Conservation (phyloP, 2,329 filamentous ascomycete species). For the Sporothrix inflata region DNA sequence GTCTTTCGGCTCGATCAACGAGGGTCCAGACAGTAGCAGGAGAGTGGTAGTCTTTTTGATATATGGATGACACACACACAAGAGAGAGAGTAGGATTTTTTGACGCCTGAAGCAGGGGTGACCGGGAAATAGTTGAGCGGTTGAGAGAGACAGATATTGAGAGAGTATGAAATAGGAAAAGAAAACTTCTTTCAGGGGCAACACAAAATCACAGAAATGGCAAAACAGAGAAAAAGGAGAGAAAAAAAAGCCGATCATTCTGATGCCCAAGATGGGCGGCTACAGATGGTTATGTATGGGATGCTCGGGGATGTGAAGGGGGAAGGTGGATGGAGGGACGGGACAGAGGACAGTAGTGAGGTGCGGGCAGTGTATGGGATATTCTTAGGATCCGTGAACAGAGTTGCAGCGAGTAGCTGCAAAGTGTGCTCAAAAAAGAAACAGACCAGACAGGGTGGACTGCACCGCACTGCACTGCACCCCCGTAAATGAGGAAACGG, state of each 20-base stretch:
- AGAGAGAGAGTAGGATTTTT: not conserved
- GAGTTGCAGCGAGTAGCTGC: conserved; percentile 12
- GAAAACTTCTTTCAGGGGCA: conserved; percentile 8
- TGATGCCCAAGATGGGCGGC: conserved; percentile 46
- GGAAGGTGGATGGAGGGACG: not conserved
- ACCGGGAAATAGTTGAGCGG: not conserved
- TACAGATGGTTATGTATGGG: conserved; percentile 55
- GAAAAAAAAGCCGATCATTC: conserved; percentile 41
- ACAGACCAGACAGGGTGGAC: not conserved
- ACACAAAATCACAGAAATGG: conserved; percentile 37
- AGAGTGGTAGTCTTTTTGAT: conserved; percentile 26
- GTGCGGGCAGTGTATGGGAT: not conserved
- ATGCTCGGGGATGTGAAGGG: conserved; percentile 19
- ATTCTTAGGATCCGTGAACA: conserved; percentile 17
- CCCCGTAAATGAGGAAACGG: not conserved
- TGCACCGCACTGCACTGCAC: not conserved
- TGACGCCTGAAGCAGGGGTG: not conserved
- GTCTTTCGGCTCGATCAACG: conserved; percentile 30
- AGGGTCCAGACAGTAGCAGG: conserved; percentile 19
- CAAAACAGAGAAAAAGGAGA: conserved; percentile 48
- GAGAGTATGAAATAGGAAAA: not conserved
- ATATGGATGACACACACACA: not conserved
- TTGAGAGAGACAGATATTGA: conserved; percentile 12
- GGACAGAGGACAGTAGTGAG: not conserved
- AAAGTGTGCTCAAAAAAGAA: conserved; percentile 1